Evolutionary conservation across 352 stramenopile genomes (phyloP), one percentile per base, ranked within the genome.

Genomic region (Phytophthora aleatoria): DNA sequence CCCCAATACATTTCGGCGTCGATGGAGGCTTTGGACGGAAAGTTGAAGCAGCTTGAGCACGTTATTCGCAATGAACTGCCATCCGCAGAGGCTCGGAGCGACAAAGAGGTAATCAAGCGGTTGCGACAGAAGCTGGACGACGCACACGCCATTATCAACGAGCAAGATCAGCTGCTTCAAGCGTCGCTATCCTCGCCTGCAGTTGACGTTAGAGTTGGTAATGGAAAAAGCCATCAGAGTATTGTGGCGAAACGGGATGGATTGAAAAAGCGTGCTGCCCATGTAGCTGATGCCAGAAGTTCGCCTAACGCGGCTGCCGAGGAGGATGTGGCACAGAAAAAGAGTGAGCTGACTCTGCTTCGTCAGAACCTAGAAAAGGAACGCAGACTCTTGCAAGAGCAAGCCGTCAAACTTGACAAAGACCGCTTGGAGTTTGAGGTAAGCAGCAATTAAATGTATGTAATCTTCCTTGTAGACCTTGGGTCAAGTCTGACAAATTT

Each of bases 101-200:
- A 74, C 49, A 70, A 69, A 54, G 71, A 91, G 33, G 48, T 89
- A 27, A 77, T 81, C 12, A 76, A 74, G 38, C 56, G 84, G 3
- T 75, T 93, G n/a, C 78, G 79, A 39, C 36, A 79, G 26, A 93
- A 93, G 57, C 75, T 93, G 7, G 73, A 76, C 9, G 80, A 90
- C 20, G 84, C 84, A 0, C 75, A 91, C 26, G 60, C 50, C 5
- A 78, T 93, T 59, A 86, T 93, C 28, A 57, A 64, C 0, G 82
- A 93, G 48, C 84, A 93, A 58, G 82, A 93, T 47, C 74, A 87
- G 48, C 62, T 93, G 27, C 58, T 93, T 33, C 84, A 93, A 70
- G 84, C 82, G 11, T 85, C 82, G 9, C 43, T 93, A 43, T 55
- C 55, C 33, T 60, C 50, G 26, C 44, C 57, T 38, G 45, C 44